Base-by-base conservation (phyloP, 176 grass and related monocot species). In the Oryza officinalis region DNA sequence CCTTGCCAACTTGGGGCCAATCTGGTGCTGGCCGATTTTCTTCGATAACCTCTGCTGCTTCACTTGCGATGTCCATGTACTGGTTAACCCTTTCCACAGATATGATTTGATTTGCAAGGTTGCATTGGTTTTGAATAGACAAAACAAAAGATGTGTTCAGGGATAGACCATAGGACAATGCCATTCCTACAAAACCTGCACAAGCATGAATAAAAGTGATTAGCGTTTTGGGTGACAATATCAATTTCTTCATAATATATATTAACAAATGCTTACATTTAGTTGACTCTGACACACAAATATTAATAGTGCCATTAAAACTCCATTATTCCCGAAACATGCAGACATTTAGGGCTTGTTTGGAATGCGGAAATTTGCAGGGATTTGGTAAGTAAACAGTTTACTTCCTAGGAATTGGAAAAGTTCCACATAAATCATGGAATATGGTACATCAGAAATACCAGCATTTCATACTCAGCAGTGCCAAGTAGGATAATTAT, bases 151-250 rank as follows among this genome's bases (percentile, higher is more conserved):
- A 92, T 6, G 63, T 85, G 79, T 99, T 99, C 69, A 99, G 52
- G 30, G 96, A 96, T 61, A 98, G 86, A 41, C 96, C 96, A 87
- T 98, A 95, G 26, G 96, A 98, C 74, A 98, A 83, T 46, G 91
- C 96, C 93, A 99, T 92, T 77, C 96, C 93, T 27, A 99, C 89
- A 92, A 94, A 96, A 46, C 93, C 96, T 99, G 91, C 61, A 59
- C 13, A 83, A 20, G 67, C 11, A 74, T 47, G 67, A 72, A 61
- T 7, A 12, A 13, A 43, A 80, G 17, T 75, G 46, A 50, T 75
- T 80, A 89, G 27, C n/a, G 1, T 74, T 61, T 63, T 20, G 46
- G n/a, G 46, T 22, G 14, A 17, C 13, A 75, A 75, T 80, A 52
- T 9, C 31, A 1, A 65, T 25, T 66, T 44, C 8, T 41, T 52